Base-by-base conservation (phyloP, 2,329 filamentous ascomycete genomes). In the Cryoendolithus antarcticus region DNA sequence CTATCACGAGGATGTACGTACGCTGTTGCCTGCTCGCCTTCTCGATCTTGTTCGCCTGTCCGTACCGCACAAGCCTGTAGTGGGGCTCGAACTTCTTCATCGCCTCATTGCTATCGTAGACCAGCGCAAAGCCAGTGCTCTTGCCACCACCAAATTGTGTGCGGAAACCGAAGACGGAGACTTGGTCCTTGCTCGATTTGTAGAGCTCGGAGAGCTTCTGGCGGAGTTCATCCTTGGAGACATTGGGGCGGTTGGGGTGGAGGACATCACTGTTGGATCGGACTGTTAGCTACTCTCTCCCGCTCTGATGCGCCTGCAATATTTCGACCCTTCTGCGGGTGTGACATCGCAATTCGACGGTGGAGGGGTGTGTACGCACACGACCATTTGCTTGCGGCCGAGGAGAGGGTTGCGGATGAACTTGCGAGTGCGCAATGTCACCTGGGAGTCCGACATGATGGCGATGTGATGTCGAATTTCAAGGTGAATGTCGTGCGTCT, bases 71-170 rank as follows among this genome's bases (percentile, higher is more conserved):
- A 59, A 95, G 80, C 70, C 91, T 82, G 82, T 95, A 95, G 72
- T 82, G 82, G 61, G 91, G 91, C 80, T 98, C 91, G 71, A 96
- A 98, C 74, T 96, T 96, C 85, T 95, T 95, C 81, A 98, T 81
- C 61, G 88, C 86, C 77, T 98, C 91, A 64, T 79, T 74, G 55
- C 85, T 93, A 72, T 98, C 91, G 80, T 98, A 98, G 74, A 98
- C 77, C 62, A 96, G 86, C 55, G 86, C 91, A 67, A 98, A 98
- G 61, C 91, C 91, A 55, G 89, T 96, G 69, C 85, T 94, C 83
- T 98, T 98, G 77, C 91, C 91, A 66, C 91, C 91, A 89, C 91
- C 91, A 67, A 83, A 98, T 69, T 96, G 89, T 60, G 91, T 98
- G 70, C 86, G 84, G 70, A 98, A 86, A 63, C 91, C 91, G 68